Evolutionary conservation across 768 basidiomycete species (phyloP).

Genomic region (Boletus tomentosulus): DNA sequence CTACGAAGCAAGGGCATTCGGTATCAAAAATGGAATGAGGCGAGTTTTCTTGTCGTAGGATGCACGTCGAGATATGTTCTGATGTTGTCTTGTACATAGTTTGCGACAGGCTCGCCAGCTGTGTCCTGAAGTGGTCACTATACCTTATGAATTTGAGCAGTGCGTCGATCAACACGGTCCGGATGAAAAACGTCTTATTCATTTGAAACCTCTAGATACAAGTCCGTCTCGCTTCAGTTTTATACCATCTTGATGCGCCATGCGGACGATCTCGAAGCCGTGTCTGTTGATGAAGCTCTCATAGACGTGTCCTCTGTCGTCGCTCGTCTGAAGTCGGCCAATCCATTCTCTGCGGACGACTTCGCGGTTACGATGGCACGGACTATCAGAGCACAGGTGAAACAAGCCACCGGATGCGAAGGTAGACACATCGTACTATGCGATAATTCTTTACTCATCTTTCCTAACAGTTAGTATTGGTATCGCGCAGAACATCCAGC

Average conservation of each 20-base stretch:
- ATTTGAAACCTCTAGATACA: constrained; percentile 55
- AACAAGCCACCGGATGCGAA: constrained; percentile 79
- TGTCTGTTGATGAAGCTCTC: constrained; percentile 94
- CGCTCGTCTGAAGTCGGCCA: constrained; percentile 30
- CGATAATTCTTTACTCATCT: not conserved
- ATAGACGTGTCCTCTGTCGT: constrained; percentile 78
- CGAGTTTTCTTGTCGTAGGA: constrained; percentile 27
- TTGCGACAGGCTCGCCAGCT: constrained; percentile 75
- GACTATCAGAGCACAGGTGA: constrained; percentile 71
- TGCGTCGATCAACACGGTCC: constrained; percentile 26
- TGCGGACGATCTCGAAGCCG: constrained; percentile 90
- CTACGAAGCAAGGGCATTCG: constrained; percentile 87
- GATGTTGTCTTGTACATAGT: constrained; percentile 34
- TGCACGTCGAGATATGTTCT: not conserved
- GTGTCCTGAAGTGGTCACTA: constrained; percentile 68
- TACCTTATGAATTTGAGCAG: constrained; percentile 94
- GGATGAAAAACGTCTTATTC: not conserved
- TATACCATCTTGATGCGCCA: constrained; percentile 89
- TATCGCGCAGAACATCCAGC: constrained; percentile 85
- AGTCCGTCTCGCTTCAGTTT: constrained; percentile 77
- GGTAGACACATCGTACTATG: constrained; percentile 37
- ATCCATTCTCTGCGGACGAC: constrained; percentile 37
- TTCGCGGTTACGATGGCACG: constrained; percentile 78
- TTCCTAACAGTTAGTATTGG: constrained; percentile 78
- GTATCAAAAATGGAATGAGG: constrained; percentile 96